phyloP scores from a whole-genome alignment of 2,329 filamentous ascomycete genomes.

The Arthrobotrys sphaeroides region DNA sequence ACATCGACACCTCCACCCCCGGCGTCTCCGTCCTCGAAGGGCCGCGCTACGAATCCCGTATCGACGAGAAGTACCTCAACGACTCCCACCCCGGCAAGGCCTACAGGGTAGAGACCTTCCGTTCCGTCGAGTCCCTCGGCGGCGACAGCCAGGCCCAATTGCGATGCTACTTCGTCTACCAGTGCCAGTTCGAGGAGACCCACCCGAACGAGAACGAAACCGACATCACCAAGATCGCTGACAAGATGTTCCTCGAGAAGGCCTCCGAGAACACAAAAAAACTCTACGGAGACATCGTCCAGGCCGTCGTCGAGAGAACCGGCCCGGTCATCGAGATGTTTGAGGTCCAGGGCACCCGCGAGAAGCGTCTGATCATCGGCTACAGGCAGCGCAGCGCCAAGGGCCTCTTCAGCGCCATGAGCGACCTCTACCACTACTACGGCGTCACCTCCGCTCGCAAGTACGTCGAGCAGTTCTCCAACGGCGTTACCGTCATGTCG shows the following conservation, averaged over 20 bases:
- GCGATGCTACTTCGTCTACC: slow-evolving; percentile 98
- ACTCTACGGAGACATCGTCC: slow-evolving; percentile 93
- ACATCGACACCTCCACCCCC: slow-evolving; percentile 96
- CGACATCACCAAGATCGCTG: slow-evolving; percentile 87
- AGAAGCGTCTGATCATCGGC: slow-evolving; percentile 93
- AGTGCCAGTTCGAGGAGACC: slow-evolving; percentile 85
- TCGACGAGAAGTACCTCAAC: slow-evolving; percentile 95
- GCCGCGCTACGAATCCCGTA: slow-evolving; percentile 90
- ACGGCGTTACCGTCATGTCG: slow-evolving; percentile 96
- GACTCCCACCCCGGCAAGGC: slow-evolving; percentile 74
- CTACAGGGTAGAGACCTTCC: slow-evolving; percentile 97
- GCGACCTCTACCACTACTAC: slow-evolving; percentile 98
- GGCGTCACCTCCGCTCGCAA: slow-evolving; percentile 95
- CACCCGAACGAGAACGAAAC: slow-evolving; percentile 81
- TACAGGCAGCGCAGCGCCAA: slow-evolving; percentile 92
- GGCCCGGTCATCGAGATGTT: slow-evolving; percentile 98
- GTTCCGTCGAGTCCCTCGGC: slow-evolving; percentile 83
- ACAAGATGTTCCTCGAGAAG: slow-evolving; percentile 94
- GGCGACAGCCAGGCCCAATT: slow-evolving; percentile 80
- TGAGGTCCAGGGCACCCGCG: slow-evolving; percentile 87
- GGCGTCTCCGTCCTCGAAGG: slow-evolving; percentile 79
- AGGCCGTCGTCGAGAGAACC: slow-evolving; percentile 81
- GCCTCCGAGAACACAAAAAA: slow-evolving; percentile 94
- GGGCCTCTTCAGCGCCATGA: slow-evolving; percentile 93
- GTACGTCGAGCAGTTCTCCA: slow-evolving; percentile 98